Percentiles rank a stretch among this genome's conserved stretches.
Evolutionary conservation across 2,329 filamentous ascomycete genomes (phyloP).

Genomic region (Diaporthe sp.): DNA sequence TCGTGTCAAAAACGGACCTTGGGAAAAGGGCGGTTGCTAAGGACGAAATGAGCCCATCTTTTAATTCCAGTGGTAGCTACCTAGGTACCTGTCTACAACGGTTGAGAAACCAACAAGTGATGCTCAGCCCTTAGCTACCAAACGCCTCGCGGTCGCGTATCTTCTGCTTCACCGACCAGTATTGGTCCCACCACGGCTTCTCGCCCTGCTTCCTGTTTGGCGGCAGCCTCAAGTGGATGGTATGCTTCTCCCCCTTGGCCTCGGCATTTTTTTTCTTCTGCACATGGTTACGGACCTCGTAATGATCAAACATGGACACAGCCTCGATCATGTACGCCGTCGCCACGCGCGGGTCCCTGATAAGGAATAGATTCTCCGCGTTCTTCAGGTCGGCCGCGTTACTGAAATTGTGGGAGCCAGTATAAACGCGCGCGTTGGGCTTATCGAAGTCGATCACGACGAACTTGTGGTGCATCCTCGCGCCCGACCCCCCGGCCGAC

Average conservation of each 20-base stretch:
- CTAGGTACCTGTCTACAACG: background rate
- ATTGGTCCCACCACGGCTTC: conserved; percentile 44
- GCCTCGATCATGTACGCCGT: conserved; percentile 45
- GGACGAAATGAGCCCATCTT: background rate
- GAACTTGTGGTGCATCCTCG: conserved; percentile 45
- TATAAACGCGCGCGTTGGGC: conserved; percentile 44
- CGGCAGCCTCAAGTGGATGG: conserved; percentile 41
- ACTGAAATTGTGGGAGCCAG: conserved; percentile 45
- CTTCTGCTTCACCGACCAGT: conserved; percentile 43
- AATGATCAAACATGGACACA: conserved; percentile 45
- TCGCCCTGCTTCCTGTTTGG: conserved; percentile 36
- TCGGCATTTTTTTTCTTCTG: conserved; percentile 39
- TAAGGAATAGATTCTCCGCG: conserved; percentile 43
- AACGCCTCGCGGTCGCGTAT: conserved; percentile 43
- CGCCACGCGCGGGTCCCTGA: conserved; percentile 42
- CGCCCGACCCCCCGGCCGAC: conserved; percentile 43
- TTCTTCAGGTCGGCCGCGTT: conserved; percentile 43
- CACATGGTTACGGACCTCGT: conserved; percentile 42
- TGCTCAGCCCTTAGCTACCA: conserved; percentile 26
- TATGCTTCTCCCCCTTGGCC: conserved; percentile 39
- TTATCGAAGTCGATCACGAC: conserved; percentile 45
- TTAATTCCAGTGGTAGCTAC: background rate
- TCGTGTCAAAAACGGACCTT: no score
- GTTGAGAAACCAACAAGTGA: background rate
- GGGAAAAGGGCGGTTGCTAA: no score